Conservation (phyloP, 139 green algal species). For the Micractinium conductrix region DNA sequence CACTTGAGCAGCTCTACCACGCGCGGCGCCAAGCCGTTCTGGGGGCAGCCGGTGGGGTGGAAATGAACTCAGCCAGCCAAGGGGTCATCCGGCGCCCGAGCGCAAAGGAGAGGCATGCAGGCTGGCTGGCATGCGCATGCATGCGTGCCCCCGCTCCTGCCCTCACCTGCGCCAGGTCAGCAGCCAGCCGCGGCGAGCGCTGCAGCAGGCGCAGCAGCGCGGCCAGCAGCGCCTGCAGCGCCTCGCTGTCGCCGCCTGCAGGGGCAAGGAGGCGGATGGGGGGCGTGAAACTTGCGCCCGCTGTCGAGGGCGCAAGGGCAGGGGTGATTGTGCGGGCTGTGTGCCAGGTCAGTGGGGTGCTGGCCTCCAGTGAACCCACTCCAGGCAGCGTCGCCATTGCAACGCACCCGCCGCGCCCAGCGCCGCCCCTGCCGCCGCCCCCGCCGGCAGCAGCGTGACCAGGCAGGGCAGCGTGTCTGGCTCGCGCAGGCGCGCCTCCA, state of each 20-base stretch:
- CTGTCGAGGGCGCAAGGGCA: no score
- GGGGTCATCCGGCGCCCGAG: no score
- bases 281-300: not conserved
- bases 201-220: slow-evolving; percentile 48
- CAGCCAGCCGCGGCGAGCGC: slow-evolving; percentile 43
- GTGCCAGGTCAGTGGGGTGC: not conserved
- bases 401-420: not conserved
- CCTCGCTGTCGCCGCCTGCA: slow-evolving; percentile 38
- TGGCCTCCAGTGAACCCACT: not conserved
- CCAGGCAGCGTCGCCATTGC: not conserved
- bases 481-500: slow-evolving; percentile 70
- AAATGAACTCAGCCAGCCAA: no score
- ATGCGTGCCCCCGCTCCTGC: not conserved
- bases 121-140: no score
- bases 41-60: no score
- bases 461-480: slow-evolving; percentile 57
- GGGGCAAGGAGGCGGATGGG: not conserved
- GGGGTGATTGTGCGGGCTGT: no score
- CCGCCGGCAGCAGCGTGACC: slow-evolving; percentile 58
- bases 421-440: not conserved
- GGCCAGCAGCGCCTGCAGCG: slow-evolving; percentile 44
- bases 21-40: slow-evolving; percentile 42
- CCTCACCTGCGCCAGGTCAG: slow-evolving; percentile 31
- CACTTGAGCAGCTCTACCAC: slow-evolving; percentile 53
- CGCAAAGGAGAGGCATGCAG: no score